A percentile compares a stretch with the other conserved stretches of the same genome.
Conservation (phyloP, 2,329 filamentous ascomycete species). For the Aspergillus quadrilineatus region DNA sequence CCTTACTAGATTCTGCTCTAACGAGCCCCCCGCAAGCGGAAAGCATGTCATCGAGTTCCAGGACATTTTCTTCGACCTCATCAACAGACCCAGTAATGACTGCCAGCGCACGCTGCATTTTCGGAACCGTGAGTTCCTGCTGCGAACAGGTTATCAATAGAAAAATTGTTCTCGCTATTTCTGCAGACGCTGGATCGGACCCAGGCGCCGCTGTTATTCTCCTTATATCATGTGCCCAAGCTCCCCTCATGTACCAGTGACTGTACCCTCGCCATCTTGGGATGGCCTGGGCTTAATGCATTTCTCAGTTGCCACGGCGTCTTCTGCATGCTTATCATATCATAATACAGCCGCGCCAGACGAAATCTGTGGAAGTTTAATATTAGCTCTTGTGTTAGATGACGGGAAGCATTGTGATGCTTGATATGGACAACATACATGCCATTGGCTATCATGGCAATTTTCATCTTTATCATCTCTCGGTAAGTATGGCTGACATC, state of each 20-base stretch:
- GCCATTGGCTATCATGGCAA: conserved; percentile 27
- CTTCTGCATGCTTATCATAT: conserved; percentile 16
- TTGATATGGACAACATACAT: conserved; percentile 28
- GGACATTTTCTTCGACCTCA: neutral
- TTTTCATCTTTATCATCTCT: conserved; percentile 24
- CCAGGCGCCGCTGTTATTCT: conserved; percentile 1
- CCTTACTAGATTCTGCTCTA: conserved; percentile 34
- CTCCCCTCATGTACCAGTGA: conserved; percentile 6
- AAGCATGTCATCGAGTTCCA: neutral
- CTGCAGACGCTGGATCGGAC: neutral
- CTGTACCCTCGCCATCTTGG: no score
- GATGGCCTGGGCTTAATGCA: conserved; percentile 23
- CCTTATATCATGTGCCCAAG: conserved; percentile 6
- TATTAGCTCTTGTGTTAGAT: neutral
- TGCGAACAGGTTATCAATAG: conserved; percentile 3
- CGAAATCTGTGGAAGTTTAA: conserved; percentile 22
- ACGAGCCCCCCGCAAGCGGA: conserved; percentile 5
- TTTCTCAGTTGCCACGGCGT: conserved; percentile 22
- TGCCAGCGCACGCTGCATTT: conserved; percentile 9
- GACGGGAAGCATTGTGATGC: no score
- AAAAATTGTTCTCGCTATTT: neutral
- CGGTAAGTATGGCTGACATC: conserved; percentile 13
- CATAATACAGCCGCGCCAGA: conserved; percentile 22
- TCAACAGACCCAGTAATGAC: neutral
- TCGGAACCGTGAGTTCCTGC: neutral